A percentile compares a stretch with the other conserved stretches of the same genome.
Evolutionary conservation across 1,284 basidiomycete genomes (phyloP).

Genomic region (Xerocomus minutiporus): DNA sequence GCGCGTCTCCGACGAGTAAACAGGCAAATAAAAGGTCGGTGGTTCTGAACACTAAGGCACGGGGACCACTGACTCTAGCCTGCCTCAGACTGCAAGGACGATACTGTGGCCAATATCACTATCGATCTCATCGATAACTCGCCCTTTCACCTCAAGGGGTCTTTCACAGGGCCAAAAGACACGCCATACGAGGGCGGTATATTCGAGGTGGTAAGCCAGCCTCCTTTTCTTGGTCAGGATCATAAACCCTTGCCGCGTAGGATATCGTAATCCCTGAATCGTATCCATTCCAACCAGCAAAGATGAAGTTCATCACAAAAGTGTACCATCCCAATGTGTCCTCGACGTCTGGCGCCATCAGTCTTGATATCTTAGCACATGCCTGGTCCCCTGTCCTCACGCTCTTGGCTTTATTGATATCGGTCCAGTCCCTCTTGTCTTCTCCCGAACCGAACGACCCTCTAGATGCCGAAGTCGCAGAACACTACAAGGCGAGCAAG

Average conservation of each 20-base stretch:
- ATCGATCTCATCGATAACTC: conserved; percentile 86
- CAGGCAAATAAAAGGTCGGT: conserved; percentile 84
- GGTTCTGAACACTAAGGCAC: neutral
- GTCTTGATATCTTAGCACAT: conserved; percentile 75
- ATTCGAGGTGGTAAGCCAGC: conserved; percentile 82
- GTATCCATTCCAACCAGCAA: conserved; percentile 94
- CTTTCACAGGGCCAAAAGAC: conserved; percentile 88
- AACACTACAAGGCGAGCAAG: conserved; percentile 90
- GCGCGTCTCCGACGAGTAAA: conserved; percentile 85
- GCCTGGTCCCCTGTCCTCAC: conserved; percentile 88
- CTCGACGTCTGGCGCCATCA: conserved; percentile 89
- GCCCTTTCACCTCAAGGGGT: conserved; percentile 84
- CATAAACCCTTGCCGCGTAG: conserved; percentile 37
- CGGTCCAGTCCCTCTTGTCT: conserved; percentile 92
- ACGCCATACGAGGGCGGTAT: conserved; percentile 93
- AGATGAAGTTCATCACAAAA: conserved; percentile 97
- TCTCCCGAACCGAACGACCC: conserved; percentile 96
- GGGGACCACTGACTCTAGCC: neutral
- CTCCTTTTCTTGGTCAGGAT: conserved; percentile 8
- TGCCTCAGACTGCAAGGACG: conserved; percentile 82
- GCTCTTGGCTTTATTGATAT: conserved; percentile 67
- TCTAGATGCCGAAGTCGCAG: conserved; percentile 97
- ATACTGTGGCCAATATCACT: conserved; percentile 71
- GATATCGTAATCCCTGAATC: conserved; percentile 93
- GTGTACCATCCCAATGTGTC: conserved; percentile 98